A percentile compares a stretch with the other conserved stretches of the same genome.
These are phyloP conservation scores for Hypoxylon sp. DNA, from an alignment of 2,329 filamentous ascomycete species.

Conservation along the genomic window DNA sequence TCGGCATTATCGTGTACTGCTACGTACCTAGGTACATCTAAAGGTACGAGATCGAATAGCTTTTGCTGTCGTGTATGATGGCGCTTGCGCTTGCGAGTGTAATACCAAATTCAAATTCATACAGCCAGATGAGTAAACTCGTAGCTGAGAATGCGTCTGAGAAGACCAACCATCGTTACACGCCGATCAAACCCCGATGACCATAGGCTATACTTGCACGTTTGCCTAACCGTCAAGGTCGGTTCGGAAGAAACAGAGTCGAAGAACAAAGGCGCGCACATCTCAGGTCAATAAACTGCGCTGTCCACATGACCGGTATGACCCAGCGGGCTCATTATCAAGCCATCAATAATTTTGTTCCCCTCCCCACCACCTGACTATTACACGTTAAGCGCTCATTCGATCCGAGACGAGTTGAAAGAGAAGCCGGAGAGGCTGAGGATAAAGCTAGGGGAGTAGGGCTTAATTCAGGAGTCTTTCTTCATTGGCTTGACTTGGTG, in stretches of 20 bases:
- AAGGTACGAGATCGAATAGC: no score
- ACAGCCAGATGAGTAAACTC: no score
- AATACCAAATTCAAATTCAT: not conserved
- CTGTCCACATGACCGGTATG: slow-evolving; percentile 34
- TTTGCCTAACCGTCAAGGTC: not conserved
- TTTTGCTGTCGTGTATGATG: no score
- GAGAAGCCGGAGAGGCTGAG: slow-evolving; percentile 1
- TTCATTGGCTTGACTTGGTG: slow-evolving; percentile 21
- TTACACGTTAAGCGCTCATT: slow-evolving; percentile 23
- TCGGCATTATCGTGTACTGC: slow-evolving; percentile 11
- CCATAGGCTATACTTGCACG: not conserved
- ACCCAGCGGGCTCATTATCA: slow-evolving; percentile 34
- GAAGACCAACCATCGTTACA: slow-evolving; percentile 3
- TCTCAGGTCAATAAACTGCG: slow-evolving; percentile 14
- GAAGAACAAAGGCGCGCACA: slow-evolving; percentile 25
- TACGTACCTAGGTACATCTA: no score
- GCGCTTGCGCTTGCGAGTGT: not conserved
- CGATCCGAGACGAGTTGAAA: slow-evolving; percentile 13
- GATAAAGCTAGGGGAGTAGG: slow-evolving; percentile 6
- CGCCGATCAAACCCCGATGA: slow-evolving; percentile 20
- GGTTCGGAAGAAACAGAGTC: slow-evolving; percentile 15
- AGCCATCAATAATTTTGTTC: slow-evolving; percentile 30
- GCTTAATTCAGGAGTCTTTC: slow-evolving; percentile 8
- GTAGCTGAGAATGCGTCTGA: slow-evolving; percentile 2
- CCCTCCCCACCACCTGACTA: slow-evolving; percentile 26